These are phyloP conservation scores for Nicotiana sylvestris DNA, from an alignment of 257 asterid genomes.

Conservation along the genomic window DNA sequence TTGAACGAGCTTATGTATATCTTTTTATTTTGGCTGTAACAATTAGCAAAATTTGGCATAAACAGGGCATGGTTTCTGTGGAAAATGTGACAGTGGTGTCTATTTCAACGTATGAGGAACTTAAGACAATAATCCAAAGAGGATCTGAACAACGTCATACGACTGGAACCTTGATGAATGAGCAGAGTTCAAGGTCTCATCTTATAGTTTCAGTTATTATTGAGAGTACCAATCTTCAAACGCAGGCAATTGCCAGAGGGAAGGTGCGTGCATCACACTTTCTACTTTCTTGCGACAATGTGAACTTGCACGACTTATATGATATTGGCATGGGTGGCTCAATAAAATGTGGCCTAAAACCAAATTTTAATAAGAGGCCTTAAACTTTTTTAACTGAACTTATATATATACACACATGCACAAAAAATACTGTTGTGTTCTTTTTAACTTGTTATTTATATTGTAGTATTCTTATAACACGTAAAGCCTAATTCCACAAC, in stretches of 20 bases:
- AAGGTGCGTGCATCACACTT: conserved; percentile 49
- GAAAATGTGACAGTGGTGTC: conserved; percentile 69
- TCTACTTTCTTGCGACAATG: not conserved
- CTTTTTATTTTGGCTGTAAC: conserved; percentile 13
- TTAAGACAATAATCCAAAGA: conserved; percentile 53
- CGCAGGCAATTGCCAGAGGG: conserved; percentile 90
- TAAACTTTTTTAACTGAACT: too few species aligned
- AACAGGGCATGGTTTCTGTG: conserved; percentile 89
- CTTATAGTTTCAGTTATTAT: conserved; percentile 79
- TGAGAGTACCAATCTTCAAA: conserved; percentile 91
- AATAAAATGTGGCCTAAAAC: too few species aligned
- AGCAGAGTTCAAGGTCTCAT: conserved; percentile 96
- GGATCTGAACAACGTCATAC: conserved; percentile 96
- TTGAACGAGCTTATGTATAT: not conserved
- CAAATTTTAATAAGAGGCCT: too few species aligned
- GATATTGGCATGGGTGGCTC: not conserved
- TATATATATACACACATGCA: too few species aligned
- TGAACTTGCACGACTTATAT: not conserved
- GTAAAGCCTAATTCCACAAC: too few species aligned
- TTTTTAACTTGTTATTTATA: too few species aligned
- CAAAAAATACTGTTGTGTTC: too few species aligned
- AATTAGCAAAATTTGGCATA: conserved; percentile 17
- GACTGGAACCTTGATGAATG: conserved; percentile 84
- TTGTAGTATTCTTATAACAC: too few species aligned
- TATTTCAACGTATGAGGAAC: conserved; percentile 70